phyloP scores from a whole-genome alignment of 371 early-diverging fungal species.

The Mucor plumbeus region DNA sequence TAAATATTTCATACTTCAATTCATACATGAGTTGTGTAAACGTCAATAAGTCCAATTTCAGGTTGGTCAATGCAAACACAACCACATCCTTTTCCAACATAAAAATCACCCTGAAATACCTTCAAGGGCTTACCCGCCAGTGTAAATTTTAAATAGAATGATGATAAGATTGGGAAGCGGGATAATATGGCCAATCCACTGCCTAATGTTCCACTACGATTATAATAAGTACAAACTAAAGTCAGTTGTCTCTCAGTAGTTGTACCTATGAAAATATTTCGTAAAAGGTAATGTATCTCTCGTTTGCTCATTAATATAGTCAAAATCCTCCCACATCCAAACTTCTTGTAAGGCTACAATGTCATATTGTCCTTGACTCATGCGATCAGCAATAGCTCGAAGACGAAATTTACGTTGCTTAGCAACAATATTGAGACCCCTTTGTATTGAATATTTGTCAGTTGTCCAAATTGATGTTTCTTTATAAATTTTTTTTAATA shows the following conservation, averaged over 20 bases:
- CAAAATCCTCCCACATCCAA: slow-evolving; percentile 62
- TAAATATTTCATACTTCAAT: neutral
- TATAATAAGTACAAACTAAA: neutral
- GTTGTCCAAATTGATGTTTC: neutral
- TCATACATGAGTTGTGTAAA: slow-evolving; percentile 70
- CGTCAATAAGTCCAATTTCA: slow-evolving; percentile 57
- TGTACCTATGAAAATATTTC: slow-evolving; percentile 57
- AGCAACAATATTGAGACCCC: slow-evolving; percentile 63
- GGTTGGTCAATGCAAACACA: slow-evolving; percentile 61
- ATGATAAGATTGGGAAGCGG: slow-evolving; percentile 53
- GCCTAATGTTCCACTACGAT: slow-evolving; percentile 60
- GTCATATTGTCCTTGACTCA: slow-evolving; percentile 50
- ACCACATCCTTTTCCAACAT: slow-evolving; percentile 65
- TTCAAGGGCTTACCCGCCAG: slow-evolving; percentile 62
- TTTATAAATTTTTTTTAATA: neutral
- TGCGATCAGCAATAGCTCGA: slow-evolving; percentile 56
- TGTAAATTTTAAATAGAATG: slow-evolving; percentile 52
- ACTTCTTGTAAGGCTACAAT: slow-evolving; percentile 70
- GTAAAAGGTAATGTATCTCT: slow-evolving; percentile 43
- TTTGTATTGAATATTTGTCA: slow-evolving; percentile 15
- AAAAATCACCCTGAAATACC: slow-evolving; percentile 68
- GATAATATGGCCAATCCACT: slow-evolving; percentile 64
- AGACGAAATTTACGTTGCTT: slow-evolving; percentile 55
- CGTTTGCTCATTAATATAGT: slow-evolving; percentile 42
- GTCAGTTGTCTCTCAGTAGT: neutral